Conservation (phyloP, 345 rosid genomes). For the Streptanthus diversifolius region DNA sequence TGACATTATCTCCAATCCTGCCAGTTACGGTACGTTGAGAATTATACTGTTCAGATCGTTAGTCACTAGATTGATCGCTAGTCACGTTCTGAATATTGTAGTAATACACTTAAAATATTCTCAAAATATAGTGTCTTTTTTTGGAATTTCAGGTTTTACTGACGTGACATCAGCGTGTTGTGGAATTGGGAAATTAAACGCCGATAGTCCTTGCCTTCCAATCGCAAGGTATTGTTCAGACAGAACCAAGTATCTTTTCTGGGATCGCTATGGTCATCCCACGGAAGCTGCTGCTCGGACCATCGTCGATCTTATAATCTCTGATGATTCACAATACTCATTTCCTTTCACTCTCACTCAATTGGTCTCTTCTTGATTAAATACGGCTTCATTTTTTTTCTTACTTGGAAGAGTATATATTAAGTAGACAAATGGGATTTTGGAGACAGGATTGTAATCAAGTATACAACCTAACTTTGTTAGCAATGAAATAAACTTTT, state of each 20-base stretch:
- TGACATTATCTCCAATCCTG: slow-evolving; percentile 38
- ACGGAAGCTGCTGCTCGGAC: slow-evolving; percentile 51
- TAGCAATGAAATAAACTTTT: not conserved
- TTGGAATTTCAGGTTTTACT: slow-evolving; percentile 44
- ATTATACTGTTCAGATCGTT: too few species aligned
- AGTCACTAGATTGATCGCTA: too few species aligned
- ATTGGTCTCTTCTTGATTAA: slow-evolving; percentile 34
- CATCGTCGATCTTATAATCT: slow-evolving; percentile 45
- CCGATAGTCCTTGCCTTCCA: slow-evolving; percentile 52
- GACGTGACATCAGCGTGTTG: slow-evolving; percentile 76
- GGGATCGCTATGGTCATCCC: slow-evolving; percentile 73
- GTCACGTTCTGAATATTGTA: too few species aligned
- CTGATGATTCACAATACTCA: slow-evolving; percentile 39
- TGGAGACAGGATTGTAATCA: not conserved
- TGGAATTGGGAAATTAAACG: slow-evolving; percentile 60
- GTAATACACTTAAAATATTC: too few species aligned
- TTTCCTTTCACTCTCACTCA: slow-evolving; percentile 50
- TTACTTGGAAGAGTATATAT: not conserved
- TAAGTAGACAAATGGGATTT: not conserved
- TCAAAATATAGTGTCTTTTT: not conserved
- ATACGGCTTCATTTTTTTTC: not conserved
- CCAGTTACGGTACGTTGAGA: slow-evolving; percentile 37
- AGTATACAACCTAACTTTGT: not conserved
- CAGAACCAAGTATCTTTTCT: slow-evolving; percentile 61
- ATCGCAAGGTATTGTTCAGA: slow-evolving; percentile 51